Evolutionary conservation across 306 rosid genomes (phyloP).

Genomic region (Trifolium pratense): DNA sequence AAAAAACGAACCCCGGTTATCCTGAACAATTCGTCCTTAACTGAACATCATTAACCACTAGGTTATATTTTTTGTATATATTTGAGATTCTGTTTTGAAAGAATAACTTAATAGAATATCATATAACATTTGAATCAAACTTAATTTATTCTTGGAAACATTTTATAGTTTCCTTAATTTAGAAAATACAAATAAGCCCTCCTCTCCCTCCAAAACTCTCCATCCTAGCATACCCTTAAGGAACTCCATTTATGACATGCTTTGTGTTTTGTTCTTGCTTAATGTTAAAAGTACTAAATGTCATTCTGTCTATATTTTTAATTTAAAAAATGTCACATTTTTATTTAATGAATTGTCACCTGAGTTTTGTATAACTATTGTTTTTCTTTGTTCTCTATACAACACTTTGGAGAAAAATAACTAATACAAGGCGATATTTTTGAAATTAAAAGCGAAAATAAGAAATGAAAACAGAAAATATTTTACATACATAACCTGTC

Average conservation of each 20-base stretch:
- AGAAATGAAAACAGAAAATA: neutral
- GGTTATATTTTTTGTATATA: too few species aligned
- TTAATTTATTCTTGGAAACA: too few species aligned
- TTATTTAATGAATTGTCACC: neutral
- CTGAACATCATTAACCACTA: too few species aligned
- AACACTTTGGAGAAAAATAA: neutral
- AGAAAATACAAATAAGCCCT: too few species aligned
- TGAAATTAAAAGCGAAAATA: neutral
- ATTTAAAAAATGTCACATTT: slow-evolving; percentile 2
- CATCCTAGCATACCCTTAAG: neutral
- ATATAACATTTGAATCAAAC: too few species aligned
- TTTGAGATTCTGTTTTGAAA: too few species aligned
- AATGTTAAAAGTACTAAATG: neutral
- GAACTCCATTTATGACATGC: neutral
- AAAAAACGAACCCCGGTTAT: too few species aligned
- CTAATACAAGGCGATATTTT: neutral
- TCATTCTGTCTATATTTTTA: neutral
- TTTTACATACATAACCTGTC: too few species aligned
- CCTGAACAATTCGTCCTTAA: too few species aligned
- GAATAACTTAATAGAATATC: too few species aligned
- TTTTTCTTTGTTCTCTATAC: neutral
- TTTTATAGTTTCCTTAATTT: too few species aligned
- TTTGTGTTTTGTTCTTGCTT: neutral
- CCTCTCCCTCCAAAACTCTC: too few species aligned
- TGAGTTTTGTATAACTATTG: neutral